Percentiles rank a stretch among this genome's conserved stretches.
Conservation (phyloP, 2,329 filamentous ascomycete genomes). For the Hymenoscyphus scutula region DNA sequence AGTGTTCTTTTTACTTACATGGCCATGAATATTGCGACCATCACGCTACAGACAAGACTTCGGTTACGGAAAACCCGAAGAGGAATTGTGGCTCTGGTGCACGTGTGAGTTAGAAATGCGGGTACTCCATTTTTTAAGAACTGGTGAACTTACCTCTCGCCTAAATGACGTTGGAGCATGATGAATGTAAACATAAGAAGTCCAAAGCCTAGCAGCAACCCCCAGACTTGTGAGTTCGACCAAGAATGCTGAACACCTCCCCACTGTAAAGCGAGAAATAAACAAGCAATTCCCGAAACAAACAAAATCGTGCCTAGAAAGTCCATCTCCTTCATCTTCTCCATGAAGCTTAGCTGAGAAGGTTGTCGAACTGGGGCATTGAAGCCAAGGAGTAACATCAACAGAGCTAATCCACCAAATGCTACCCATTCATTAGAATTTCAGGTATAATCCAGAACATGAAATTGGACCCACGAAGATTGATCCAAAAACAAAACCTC, state of each 20-base stretch:
- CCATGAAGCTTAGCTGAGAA: slow-evolving; percentile 38
- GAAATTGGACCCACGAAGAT: slow-evolving; percentile 29
- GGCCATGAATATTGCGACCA: slow-evolving; percentile 7
- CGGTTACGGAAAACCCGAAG: slow-evolving; percentile 37
- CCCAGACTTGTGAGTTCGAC: slow-evolving; percentile 41
- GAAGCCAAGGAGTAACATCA: slow-evolving; percentile 41
- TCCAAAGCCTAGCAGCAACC: slow-evolving; percentile 39
- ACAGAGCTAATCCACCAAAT: slow-evolving; percentile 13
- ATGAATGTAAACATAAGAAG: slow-evolving; percentile 35
- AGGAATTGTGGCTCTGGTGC: slow-evolving; percentile 37
- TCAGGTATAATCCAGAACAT: not conserved
- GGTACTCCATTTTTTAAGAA: too few species aligned
- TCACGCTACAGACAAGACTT: slow-evolving; percentile 24
- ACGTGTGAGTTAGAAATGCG: not conserved
- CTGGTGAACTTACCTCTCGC: slow-evolving; percentile 36
- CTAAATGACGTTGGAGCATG: slow-evolving; percentile 39
- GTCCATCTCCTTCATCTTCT: slow-evolving; percentile 48
- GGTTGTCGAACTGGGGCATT: slow-evolving; percentile 30
- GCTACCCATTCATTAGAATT: too few species aligned
- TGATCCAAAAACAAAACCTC: slow-evolving; percentile 24
- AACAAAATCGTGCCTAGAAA: slow-evolving; percentile 43
- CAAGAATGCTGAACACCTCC: slow-evolving; percentile 44
- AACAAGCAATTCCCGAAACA: slow-evolving; percentile 41
- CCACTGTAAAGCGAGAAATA: slow-evolving; percentile 46
- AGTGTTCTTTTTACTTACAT: too few species aligned